Percentiles rank a stretch among this genome's conserved stretches.
phyloP scores from a whole-genome alignment of 441 rosid genomes.

The Brassica balearica region DNA sequence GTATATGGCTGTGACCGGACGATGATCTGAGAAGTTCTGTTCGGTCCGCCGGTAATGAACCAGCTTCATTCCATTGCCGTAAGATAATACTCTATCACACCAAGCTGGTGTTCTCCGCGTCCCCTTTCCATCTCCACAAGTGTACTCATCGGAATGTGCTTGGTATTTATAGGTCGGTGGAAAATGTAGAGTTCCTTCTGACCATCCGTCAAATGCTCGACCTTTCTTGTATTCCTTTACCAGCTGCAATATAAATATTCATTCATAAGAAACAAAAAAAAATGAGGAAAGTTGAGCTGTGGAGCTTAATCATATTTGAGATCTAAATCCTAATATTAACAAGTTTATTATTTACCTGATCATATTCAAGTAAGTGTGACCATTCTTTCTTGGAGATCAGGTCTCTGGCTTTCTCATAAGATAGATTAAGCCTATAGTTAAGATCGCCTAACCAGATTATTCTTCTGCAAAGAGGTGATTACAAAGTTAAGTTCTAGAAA shows the following conservation, averaged over 20 bases:
- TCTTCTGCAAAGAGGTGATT: constrained; percentile 43
- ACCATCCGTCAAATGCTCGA: constrained; percentile 90
- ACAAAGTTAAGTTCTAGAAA: constrained; percentile 3
- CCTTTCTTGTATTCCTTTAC: constrained; percentile 78
- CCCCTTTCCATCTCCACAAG: constrained; percentile 67
- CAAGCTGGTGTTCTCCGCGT: constrained; percentile 90
- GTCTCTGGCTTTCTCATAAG: constrained; percentile 73
- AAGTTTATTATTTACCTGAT: constrained; percentile 66
- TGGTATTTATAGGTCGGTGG: constrained; percentile 96
- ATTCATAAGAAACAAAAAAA: neutral
- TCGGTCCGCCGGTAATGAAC: constrained; percentile 76
- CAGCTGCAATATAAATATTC: constrained; percentile 55
- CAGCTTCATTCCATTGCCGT: constrained; percentile 84
- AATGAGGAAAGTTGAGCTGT: neutral
- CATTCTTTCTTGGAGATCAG: constrained; percentile 72
- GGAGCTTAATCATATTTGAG: neutral
- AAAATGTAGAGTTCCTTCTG: constrained; percentile 77
- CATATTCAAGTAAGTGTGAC: constrained; percentile 71
- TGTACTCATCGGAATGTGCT: constrained; percentile 73
- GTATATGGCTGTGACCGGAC: constrained; percentile 87
- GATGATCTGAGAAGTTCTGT: constrained; percentile 84
- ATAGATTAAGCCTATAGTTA: constrained; percentile 84
- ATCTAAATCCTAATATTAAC: constrained; percentile 11
- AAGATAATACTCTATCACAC: constrained; percentile 91
- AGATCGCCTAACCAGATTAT: constrained; percentile 95